phyloP scores from a whole-genome alignment of 2,329 filamentous ascomycete species.

The Decorospora gaudefroyi region DNA sequence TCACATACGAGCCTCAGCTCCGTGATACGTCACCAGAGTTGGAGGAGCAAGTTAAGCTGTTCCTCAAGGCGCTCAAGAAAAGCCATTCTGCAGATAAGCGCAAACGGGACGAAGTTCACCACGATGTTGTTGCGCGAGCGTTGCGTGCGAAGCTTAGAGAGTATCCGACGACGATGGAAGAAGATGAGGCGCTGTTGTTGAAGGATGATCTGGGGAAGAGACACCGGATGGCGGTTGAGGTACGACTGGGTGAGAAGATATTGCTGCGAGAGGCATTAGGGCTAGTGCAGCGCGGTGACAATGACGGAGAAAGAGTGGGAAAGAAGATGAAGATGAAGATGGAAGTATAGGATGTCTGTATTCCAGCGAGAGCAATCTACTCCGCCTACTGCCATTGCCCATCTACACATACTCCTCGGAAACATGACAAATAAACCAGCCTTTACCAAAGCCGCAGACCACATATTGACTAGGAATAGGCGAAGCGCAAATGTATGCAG shows the following conservation, averaged over 20 bases:
- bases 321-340: not conserved
- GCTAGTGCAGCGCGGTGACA: not conserved
- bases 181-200: constrained; percentile 21
- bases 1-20: constrained; percentile 15
- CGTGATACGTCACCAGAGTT: constrained; percentile 22
- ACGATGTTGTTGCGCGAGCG: constrained; percentile 10
- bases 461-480: no score
- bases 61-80: constrained; percentile 24
- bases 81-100: constrained; percentile 17
- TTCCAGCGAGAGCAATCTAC: no score
- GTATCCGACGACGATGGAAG: constrained; percentile 19
- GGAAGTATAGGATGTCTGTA: not conserved
- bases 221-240: constrained; percentile 26
- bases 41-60: constrained; percentile 23
- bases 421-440: no score
- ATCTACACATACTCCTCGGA: no score
- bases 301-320: not conserved
- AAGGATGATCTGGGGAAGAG: constrained; percentile 13
- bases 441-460: no score
- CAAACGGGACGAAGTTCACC: constrained; percentile 18
- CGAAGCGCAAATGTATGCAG: no score
- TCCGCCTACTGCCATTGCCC: no score
- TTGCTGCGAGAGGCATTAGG: constrained; percentile 24
- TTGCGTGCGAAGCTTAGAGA: constrained; percentile 19
- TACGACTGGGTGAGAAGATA: constrained; percentile 27